phyloP scores from a whole-genome alignment of 2,329 filamentous ascomycete species.

The Chaetomium strumarium region DNA sequence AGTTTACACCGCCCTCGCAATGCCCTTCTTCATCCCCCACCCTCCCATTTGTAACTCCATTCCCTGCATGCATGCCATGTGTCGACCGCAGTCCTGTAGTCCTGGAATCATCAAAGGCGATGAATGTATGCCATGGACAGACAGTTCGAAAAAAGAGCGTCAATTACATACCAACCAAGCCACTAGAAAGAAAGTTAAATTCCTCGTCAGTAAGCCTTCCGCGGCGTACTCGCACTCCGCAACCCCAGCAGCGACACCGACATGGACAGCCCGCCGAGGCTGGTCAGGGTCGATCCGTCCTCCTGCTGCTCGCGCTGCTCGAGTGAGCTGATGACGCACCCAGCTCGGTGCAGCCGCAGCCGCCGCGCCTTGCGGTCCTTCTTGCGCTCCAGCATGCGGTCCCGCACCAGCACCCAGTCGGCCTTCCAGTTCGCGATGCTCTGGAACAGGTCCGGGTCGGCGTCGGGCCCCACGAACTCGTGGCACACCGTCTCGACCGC shows the following conservation, averaged over 20 bases:
- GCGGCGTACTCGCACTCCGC: background rate
- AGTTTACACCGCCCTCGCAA: too few species aligned
- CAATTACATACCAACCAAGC: background rate
- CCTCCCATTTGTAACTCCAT: background rate
- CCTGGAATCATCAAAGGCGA: slow-evolving; percentile 10
- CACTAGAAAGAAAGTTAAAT: background rate
- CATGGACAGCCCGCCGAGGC: slow-evolving; percentile 12
- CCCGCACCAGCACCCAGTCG: slow-evolving; percentile 42
- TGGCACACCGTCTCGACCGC: slow-evolving; percentile 55
- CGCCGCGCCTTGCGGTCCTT: slow-evolving; percentile 14
- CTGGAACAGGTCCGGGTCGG: slow-evolving; percentile 50
- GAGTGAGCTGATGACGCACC: slow-evolving; percentile 7
- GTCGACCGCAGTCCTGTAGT: background rate
- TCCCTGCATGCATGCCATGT: background rate
- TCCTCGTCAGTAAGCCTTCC: background rate
- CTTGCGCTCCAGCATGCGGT: slow-evolving; percentile 21
- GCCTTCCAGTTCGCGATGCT: slow-evolving; percentile 57
- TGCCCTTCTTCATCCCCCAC: too few species aligned
- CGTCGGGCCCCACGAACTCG: slow-evolving; percentile 40
- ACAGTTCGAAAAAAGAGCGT: background rate
- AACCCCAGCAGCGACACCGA: slow-evolving; percentile 6
- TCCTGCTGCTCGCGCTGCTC: background rate
- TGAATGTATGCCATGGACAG: background rate
- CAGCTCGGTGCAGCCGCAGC: slow-evolving; percentile 6
- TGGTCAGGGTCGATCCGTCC: slow-evolving; percentile 9